Conservation (phyloP, 2,329 filamentous ascomycete genomes). For the Microcyclosporella mali region DNA sequence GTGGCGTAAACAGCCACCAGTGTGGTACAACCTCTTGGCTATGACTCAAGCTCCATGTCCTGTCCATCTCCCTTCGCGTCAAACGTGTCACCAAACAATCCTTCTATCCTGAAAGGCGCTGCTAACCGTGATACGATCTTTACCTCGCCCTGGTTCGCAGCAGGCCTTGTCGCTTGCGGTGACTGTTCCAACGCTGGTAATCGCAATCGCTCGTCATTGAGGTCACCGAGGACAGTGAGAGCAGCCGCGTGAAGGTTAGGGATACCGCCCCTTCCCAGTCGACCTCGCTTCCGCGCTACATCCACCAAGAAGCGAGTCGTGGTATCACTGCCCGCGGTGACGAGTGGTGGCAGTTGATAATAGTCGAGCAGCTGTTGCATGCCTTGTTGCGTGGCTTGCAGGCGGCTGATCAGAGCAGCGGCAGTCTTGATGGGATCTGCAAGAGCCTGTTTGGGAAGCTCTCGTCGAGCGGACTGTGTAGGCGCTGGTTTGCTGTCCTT, state of each 20-base stretch:
- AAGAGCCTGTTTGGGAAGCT: slow-evolving; percentile 88
- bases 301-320: slow-evolving; percentile 91
- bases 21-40: too few species aligned
- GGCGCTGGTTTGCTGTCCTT: slow-evolving; percentile 8
- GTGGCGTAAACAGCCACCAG: not conserved
- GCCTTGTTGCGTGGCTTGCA: slow-evolving; percentile 66
- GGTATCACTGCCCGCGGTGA: slow-evolving; percentile 61
- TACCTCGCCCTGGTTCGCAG: slow-evolving; percentile 59
- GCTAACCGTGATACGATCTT: slow-evolving; percentile 89
- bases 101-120: slow-evolving; percentile 90
- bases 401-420: slow-evolving; percentile 70
- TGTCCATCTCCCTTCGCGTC: slow-evolving; percentile 26
- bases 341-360: slow-evolving; percentile 77
- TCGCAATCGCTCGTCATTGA: slow-evolving; percentile 81
- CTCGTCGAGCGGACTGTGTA: slow-evolving; percentile 48
- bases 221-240: slow-evolving; percentile 91
- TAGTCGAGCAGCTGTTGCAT: slow-evolving; percentile 72
- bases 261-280: slow-evolving; percentile 80
- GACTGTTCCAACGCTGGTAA: slow-evolving; percentile 33
- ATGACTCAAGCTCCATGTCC: slow-evolving; percentile 12
- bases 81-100: slow-evolving; percentile 69
- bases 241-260: slow-evolving; percentile 84
- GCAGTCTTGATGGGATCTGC: slow-evolving; percentile 87
- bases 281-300: slow-evolving; percentile 85
- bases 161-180: slow-evolving; percentile 26